Evolutionary conservation across 228 moss, liverwort and hornwort genomes (phyloP).

Genomic region (Sphagnum magellanicum): DNA sequence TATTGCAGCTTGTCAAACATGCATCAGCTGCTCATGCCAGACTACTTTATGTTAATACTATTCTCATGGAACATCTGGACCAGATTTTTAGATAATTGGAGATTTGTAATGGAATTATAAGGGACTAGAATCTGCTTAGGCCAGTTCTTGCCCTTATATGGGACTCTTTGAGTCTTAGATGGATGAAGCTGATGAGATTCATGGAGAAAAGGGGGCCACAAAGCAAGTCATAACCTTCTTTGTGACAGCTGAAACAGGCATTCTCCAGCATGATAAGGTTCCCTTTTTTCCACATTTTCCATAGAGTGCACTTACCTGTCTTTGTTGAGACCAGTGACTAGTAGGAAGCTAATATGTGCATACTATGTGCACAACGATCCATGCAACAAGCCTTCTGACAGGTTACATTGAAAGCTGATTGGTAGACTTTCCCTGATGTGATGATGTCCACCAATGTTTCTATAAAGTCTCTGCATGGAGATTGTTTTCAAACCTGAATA

Average conservation of each 20-base stretch:
- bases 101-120: no score
- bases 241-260: conserved; percentile 72
- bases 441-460: no score
- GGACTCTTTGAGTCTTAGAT: neutral
- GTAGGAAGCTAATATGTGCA: neutral
- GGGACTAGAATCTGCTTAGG: no score
- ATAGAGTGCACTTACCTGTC: neutral
- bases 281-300: no score
- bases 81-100: neutral
- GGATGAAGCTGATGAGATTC: conserved; percentile 3
- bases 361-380: neutral
- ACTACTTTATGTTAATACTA: neutral
- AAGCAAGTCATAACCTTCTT: conserved; percentile 54
- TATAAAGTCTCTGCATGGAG: no score
- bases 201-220: conserved; percentile 16
- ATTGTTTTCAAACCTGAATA: no score
- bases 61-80: neutral
- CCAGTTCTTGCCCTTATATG: no score
- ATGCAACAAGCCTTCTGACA: neutral
- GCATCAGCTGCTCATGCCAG: neutral
- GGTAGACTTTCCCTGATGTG: no score
- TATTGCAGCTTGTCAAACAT: neutral
- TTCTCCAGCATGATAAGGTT: conserved; percentile 63
- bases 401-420: no score
- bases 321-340: neutral